phyloP scores from a whole-genome alignment of 139 green algal species.

The Chlorella sp. region DNA sequence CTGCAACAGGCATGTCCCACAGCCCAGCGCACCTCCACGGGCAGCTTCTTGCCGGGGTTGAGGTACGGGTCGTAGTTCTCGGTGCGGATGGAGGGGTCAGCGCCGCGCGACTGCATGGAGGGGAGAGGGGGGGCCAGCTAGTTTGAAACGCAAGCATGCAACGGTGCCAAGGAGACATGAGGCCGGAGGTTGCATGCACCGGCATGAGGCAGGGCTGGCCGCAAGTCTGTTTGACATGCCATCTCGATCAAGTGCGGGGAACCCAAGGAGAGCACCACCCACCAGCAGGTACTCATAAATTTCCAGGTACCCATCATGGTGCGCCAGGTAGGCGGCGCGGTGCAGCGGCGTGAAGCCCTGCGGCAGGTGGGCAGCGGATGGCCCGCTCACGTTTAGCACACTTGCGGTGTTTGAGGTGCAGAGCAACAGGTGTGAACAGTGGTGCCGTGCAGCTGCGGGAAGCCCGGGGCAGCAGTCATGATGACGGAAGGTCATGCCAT shows the following conservation, averaged over 20 bases:
- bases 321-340: constrained; percentile 87
- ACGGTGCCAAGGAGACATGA: not conserved
- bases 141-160: not conserved
- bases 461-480: too few relatives aligned
- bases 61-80: constrained; percentile 92
- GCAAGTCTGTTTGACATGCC: too few relatives aligned
- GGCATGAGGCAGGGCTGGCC: too few relatives aligned
- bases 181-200: too few relatives aligned
- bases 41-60: constrained; percentile 78
- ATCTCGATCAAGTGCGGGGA: not conserved
- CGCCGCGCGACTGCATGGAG: constrained; percentile 75
- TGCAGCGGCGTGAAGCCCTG: constrained; percentile 90
- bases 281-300: constrained; percentile 97
- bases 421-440: too few relatives aligned
- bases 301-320: constrained; percentile 93
- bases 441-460: too few relatives aligned
- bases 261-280: too few relatives aligned
- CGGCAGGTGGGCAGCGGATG: too few relatives aligned
- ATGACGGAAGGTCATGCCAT: too few relatives aligned
- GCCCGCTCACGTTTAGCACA: too few relatives aligned
- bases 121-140: not conserved
- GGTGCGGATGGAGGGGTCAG: constrained; percentile 80
- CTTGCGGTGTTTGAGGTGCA: too few relatives aligned
- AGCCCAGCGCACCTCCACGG: constrained; percentile 63
- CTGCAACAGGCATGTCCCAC: too few relatives aligned